These are phyloP conservation scores for Lepidium africanum DNA, from an alignment of 345 rosid species.

Conservation along the genomic window DNA sequence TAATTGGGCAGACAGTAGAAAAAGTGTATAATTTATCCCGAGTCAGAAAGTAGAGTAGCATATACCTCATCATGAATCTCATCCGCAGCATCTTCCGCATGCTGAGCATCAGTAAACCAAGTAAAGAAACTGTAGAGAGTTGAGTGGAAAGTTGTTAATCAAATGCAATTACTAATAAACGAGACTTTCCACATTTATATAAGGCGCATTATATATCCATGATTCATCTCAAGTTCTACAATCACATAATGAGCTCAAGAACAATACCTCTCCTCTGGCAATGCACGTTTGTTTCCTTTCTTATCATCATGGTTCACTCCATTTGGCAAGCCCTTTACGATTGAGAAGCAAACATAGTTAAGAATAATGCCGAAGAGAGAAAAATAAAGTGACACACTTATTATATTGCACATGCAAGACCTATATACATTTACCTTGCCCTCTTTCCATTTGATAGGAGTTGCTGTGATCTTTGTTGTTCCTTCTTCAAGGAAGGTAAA, in stretches of 20 bases:
- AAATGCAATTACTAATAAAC: neutral
- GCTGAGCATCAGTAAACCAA: constrained; percentile 64
- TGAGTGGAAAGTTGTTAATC: neutral
- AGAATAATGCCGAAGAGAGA: neutral
- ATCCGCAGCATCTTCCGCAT: constrained; percentile 47
- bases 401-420: neutral
- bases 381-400: neutral
- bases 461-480: constrained; percentile 62
- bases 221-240: neutral
- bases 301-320: constrained; percentile 73
- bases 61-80: constrained; percentile 77
- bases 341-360: constrained; percentile 5
- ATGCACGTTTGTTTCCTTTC: constrained; percentile 78
- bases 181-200: neutral
- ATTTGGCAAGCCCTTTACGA: constrained; percentile 67
- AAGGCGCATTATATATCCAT: neutral
- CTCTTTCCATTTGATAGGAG: constrained; percentile 85
- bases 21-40: neutral
- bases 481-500: constrained; percentile 85
- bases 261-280: constrained; percentile 62
- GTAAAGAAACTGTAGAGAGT: constrained; percentile 66
- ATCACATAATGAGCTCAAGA: neutral
- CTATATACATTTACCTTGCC: constrained; percentile 48
- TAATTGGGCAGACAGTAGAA: neutral
- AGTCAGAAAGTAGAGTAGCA: neutral